These are phyloP conservation scores for Candida jianshihensis DNA, from an alignment of 805 yeast species.

Conservation along the genomic window DNA sequence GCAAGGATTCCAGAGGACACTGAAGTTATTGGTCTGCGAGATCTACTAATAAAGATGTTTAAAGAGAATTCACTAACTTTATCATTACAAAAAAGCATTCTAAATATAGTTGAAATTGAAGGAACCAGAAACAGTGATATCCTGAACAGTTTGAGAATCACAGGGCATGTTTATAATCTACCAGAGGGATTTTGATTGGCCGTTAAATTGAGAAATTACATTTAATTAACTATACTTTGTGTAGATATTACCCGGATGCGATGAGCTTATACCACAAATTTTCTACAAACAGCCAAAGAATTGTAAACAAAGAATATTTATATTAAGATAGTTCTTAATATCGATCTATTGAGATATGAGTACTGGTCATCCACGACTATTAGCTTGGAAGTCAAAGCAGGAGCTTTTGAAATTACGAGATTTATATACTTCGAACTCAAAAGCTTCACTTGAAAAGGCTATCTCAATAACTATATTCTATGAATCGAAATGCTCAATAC, in stretches of 20 bases:
- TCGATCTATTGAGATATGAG: too few relatives aligned
- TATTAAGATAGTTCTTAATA: too few relatives aligned
- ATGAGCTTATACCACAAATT: too few relatives aligned
- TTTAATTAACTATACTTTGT: too few relatives aligned
- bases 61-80: constrained; percentile 52
- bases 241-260: too few relatives aligned
- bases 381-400: constrained; percentile 4
- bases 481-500: constrained; percentile 1
- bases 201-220: background rate
- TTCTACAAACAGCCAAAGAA: too few relatives aligned
- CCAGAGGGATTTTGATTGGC: too few relatives aligned
- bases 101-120: constrained; percentile 47
- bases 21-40: constrained; percentile 58
- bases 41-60: constrained; percentile 53
- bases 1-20: constrained; percentile 54
- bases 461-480: constrained; percentile 1
- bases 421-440: constrained; percentile 6
- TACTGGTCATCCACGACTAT: background rate
- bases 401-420: constrained; percentile 12
- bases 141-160: constrained; percentile 22
- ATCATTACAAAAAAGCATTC: constrained; percentile 47
- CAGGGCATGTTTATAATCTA: background rate
- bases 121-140: constrained; percentile 31
- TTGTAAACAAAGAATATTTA: too few relatives aligned
- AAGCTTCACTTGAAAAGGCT: background rate